Base-by-base conservation (phyloP, 371 early-diverging fungal species). In the Mucor lusitanicus region DNA sequence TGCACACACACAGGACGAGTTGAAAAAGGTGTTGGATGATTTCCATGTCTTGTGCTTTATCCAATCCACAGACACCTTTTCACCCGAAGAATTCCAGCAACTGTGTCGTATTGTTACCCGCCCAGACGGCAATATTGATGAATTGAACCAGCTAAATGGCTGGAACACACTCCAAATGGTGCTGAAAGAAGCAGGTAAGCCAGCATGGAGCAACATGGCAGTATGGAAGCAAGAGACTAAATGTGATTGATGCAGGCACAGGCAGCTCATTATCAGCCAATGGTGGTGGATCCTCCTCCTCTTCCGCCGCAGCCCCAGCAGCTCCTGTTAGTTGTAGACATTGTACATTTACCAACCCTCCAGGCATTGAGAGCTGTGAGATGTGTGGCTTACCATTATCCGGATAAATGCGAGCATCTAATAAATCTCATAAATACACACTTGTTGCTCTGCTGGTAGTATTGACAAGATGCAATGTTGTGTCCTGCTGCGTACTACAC, bases 371-470 rank as follows among this genome's bases (percentile, higher is more conserved):
- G 61, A 88, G 78, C 60, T 99, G 99, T 80, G 96, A 95, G 64
- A 96, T 99, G 91, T 99, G 99, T 72, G 95, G 93, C 7, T 82
- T 96, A 63, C 96, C 96, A n/a, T 76, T 83, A 33, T 76, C 67
- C 12, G 75, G 73, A 33, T 78, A 76, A 69, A 56, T 53, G 27
- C 27, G 27, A 44, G 13, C 37, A 13, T 44, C 8, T 19, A 44
- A 19, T 19, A 44, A 42, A 15, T 2, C n/a, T 4, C n/a, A n/a
- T n/a, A n/a, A n/a, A n/a, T n/a, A n/a, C n/a, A n/a, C n/a, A n/a
- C n/a, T n/a, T n/a, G n/a, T n/a, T n/a, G n/a, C n/a, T n/a, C n/a
- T n/a, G n/a, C n/a, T n/a, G n/a, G n/a, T 33, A 4, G 8, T 6
- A 1, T 33, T 33, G 33, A 33, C 33, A 33, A 33, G 33, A 33